Base-by-base conservation (phyloP, 2,329 filamentous ascomycete species). In the Fusarium udum region DNA sequence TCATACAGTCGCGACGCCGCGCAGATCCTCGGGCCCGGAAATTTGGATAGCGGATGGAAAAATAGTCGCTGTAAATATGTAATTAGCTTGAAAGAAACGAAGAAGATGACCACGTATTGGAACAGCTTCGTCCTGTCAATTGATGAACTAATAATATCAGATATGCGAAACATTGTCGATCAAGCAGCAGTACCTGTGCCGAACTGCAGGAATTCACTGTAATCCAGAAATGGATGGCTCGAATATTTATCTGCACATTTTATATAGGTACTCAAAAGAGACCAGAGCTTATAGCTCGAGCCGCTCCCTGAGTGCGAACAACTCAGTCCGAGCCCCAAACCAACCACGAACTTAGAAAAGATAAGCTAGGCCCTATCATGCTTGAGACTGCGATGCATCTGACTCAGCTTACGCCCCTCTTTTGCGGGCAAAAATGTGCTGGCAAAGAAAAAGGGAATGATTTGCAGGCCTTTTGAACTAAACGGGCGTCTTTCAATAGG, bases 331-430 rank as follows among this genome's bases (percentile, higher is more conserved):
- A 53, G 51, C 34, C 18, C 20, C 43, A 22, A 28, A 8, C 26
- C 34, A 31, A 51, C 12, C 24, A 52, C 16, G 7, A 6, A 31
- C 24, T 37, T 3, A 12, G 3, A 28, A 16, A 39, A 22, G 13
- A 60, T 37, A 52, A 58, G 31, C 55, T 3, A 20, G 16, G 10
- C 13, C 13, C 1, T 49, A 24, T 31, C 42, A 13, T 36, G n/a
- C 55, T 24, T 48, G 31, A 22, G 20, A 26, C 16, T 16, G 20
- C 9, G 22, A 52, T 28, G 12, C 9, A 60, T 53, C 57, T 60
- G 57, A 60, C 57, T 60, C 57, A 60, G 57, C 57, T 60, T 60
- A 60, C 22, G 10, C 57, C 46, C 46, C 22, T 39, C 57, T 32
- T 24, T 22, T 14, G 28, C 18, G 10, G 39, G 12, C 13, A 22